Evolutionary conservation across 2,329 filamentous ascomycete species (phyloP).

Genomic region (Calonectria hongkongensis): DNA sequence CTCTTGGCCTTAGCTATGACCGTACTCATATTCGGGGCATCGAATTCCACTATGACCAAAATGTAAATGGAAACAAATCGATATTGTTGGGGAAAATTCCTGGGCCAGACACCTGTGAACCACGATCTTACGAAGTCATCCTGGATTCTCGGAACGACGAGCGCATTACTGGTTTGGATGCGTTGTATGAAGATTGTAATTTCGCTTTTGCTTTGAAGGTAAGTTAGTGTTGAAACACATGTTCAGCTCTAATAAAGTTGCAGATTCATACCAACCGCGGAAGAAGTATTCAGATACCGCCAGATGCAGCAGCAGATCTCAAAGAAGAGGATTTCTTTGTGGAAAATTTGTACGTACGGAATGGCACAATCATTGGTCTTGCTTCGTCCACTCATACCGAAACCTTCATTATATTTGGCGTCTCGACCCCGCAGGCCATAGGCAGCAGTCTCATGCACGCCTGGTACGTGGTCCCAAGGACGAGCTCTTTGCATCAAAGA

Average conservation of each 20-base stretch:
- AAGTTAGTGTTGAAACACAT: constrained; percentile 15
- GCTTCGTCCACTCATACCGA: too few relatives aligned
- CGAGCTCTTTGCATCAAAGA: too few relatives aligned
- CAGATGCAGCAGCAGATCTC: background rate
- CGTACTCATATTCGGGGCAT: constrained; percentile 28
- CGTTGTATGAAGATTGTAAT: constrained; percentile 17
- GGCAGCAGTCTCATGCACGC: too few relatives aligned
- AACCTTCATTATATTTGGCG: too few relatives aligned
- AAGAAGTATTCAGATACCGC: constrained; percentile 30
- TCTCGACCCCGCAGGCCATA: too few relatives aligned
- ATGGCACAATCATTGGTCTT: constrained; percentile 13
- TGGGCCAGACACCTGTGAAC: background rate
- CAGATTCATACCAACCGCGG: constrained; percentile 30
- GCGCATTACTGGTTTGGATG: constrained; percentile 26
- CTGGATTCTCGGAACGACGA: constrained; percentile 33
- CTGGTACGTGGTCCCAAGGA: too few relatives aligned
- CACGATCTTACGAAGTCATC: background rate
- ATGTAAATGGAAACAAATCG: background rate
- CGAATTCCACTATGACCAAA: constrained; percentile 26
- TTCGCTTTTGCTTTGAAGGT: constrained; percentile 22
- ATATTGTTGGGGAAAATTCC: constrained; percentile 29
- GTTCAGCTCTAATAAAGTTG: background rate
- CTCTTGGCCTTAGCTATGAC: background rate
- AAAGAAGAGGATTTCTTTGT: background rate
- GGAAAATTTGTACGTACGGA: background rate